Evolutionary conservation across 169 alveolate species (phyloP).

Genomic region (Plasmodium relictum): DNA sequence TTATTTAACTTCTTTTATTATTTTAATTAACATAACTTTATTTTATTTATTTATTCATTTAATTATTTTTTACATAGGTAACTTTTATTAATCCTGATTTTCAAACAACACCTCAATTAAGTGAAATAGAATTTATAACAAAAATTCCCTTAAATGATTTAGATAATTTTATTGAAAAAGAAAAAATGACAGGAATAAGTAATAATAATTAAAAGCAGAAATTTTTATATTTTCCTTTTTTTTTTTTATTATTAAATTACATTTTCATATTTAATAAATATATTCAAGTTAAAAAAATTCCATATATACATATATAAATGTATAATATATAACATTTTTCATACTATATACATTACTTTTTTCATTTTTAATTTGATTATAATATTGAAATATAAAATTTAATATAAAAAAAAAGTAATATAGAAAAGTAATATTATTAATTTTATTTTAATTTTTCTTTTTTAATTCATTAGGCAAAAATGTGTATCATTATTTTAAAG

Average conservation of each 20-base stretch:
- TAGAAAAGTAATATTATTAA: too few species aligned
- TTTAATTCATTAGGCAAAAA: slow-evolving; percentile 23
- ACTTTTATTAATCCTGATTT: slow-evolving; percentile 44
- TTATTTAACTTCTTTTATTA: neutral
- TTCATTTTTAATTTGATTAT: neutral
- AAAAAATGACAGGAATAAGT: slow-evolving; percentile 50
- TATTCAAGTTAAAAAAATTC: neutral
- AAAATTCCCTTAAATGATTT: slow-evolving; percentile 39
- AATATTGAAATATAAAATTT: neutral
- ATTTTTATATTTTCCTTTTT: neutral
- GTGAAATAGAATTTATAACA: slow-evolving; percentile 71
- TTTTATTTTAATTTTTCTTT: slow-evolving; percentile 6
- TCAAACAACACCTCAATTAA: slow-evolving; percentile 50
- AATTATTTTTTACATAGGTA: slow-evolving; percentile 17
- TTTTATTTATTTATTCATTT: neutral
- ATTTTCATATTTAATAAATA: neutral
- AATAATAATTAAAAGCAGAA: neutral
- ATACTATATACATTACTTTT: neutral
- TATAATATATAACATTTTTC: neutral
- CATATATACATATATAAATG: neutral
- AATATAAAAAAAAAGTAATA: too few species aligned
- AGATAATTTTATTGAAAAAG: slow-evolving; percentile 35
- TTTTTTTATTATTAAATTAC: neutral
- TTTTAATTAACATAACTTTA: neutral
- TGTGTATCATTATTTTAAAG: slow-evolving; percentile 54